Conservation (phyloP, 768 basidiomycete genomes). For the Phanerodontia chrysosporium region DNA sequence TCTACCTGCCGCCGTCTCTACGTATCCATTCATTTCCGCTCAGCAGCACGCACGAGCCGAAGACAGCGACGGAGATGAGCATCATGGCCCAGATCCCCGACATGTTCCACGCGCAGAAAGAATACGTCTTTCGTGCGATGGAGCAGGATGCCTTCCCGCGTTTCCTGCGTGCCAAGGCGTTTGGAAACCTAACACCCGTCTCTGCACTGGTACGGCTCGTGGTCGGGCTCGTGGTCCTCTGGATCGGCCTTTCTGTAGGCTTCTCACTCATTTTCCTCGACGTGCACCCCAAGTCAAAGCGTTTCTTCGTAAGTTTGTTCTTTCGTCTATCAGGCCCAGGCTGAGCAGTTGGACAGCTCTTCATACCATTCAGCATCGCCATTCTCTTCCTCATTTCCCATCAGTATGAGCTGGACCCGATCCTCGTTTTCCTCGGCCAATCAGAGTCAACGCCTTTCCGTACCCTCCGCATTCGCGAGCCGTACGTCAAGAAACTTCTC, state of each 20-base stretch:
- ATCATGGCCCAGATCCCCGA: constrained; percentile 91
- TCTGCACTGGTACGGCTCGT: constrained; percentile 84
- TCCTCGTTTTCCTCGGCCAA: constrained; percentile 89
- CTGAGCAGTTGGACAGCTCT: constrained; percentile 53
- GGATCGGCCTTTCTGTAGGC: constrained; percentile 90
- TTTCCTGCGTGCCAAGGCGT: constrained; percentile 95
- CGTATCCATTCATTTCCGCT: constrained; percentile 90
- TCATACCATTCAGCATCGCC: constrained; percentile 89
- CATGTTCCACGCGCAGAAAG: constrained; percentile 96
- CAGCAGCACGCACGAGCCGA: constrained; percentile 68
- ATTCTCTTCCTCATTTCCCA: constrained; percentile 90
- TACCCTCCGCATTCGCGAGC: constrained; percentile 86
- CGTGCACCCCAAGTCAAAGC: constrained; percentile 84
- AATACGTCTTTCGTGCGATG: constrained; percentile 94
- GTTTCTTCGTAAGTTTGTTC: constrained; percentile 81
- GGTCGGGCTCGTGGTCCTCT: constrained; percentile 78
- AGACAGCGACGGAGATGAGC: constrained; percentile 59
- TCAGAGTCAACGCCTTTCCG: constrained; percentile 98
- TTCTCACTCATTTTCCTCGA: constrained; percentile 95
- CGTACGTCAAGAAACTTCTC: constrained; percentile 89
- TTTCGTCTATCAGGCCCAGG: not conserved
- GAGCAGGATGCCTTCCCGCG: constrained; percentile 93
- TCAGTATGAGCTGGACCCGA: constrained; percentile 95
- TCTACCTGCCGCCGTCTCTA: constrained; percentile 91
- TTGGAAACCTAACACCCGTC: constrained; percentile 92